Evolutionary conservation across 139 green algal species (phyloP).

Genomic region (Deuterostichococcus epilithicus): DNA sequence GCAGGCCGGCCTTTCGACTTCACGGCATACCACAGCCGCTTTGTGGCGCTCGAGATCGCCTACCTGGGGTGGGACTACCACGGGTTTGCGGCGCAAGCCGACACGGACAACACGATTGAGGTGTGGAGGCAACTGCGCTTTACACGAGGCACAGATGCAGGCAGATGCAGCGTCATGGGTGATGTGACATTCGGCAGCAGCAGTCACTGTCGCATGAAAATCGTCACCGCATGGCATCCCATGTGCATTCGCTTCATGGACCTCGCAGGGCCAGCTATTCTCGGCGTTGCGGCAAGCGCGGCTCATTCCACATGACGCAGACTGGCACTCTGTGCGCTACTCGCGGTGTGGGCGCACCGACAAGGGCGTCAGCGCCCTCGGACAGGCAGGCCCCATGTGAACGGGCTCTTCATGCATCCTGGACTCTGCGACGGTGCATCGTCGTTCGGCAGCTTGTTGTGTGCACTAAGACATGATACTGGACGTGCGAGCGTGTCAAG

Average conservation of each 20-base stretch:
- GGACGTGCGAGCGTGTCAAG: too few relatives aligned
- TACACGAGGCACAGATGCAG: too few relatives aligned
- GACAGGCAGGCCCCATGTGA: constrained; percentile 42
- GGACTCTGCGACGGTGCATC: too few relatives aligned
- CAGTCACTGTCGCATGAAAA: too few relatives aligned
- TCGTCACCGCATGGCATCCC: too few relatives aligned
- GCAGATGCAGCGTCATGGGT: too few relatives aligned
- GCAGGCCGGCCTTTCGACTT: constrained; percentile 10
- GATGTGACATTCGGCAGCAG: too few relatives aligned
- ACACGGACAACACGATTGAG: constrained; percentile 71
- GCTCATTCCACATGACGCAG: constrained; percentile 50
- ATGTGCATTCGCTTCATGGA: not conserved
- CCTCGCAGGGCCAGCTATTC: constrained; percentile 59
- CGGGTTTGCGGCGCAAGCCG: constrained; percentile 77
- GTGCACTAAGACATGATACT: too few relatives aligned
- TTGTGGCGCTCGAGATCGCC: constrained; percentile 77
- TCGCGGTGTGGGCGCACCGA: constrained; percentile 80
- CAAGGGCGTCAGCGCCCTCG: constrained; percentile 73
- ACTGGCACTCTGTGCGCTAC: constrained; percentile 57
- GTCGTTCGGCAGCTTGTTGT: too few relatives aligned
- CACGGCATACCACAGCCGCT: constrained; percentile 31
- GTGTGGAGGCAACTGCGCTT: constrained; percentile 23
- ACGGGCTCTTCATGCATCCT: too few relatives aligned
- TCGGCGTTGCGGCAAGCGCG: constrained; percentile 50
- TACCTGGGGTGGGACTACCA: constrained; percentile 77